Evolutionary conservation across 2,329 filamentous ascomycete species (phyloP), one percentile per base, ranked within the genome.

Genomic region (Colletotrichum cordylinicola): DNA sequence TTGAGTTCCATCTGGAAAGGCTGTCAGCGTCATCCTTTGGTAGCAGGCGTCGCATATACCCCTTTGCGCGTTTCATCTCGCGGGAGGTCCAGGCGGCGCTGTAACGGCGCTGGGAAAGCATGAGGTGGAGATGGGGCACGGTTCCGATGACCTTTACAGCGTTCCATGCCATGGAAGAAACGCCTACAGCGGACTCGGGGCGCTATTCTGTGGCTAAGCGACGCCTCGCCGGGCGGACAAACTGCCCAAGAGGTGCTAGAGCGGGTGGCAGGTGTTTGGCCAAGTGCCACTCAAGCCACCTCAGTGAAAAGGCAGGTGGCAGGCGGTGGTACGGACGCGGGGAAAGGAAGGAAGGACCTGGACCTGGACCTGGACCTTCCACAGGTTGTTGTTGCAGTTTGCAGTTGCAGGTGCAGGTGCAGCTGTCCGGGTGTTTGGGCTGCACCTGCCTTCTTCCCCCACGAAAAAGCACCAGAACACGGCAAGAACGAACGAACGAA

Each of bases 1-100:
- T 39, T 31, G 24, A 66, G 62, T 66, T 66, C 24, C 29, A 52
- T 66, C 39, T 33, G 9, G 31, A 27, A 43, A 43, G 21, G 16
- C 24, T 37, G n/a, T 60, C 21, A 33, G 64, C 70, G 74, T 74
- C 70, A 75, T 65, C 15, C 29, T 52, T 52, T 39, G 52, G 29
- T 58, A 35, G 16, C 70, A 60, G 24, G 37, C 43, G 64, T 73
- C 58, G 62, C 73, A 75, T 60, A 35, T 35, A 21, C 73, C 64
- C 70, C 48, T 75, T 55, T 75, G 70, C 70, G 64, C 18, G 74
- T 75, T 75, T 75, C 74, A 75, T 70, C 70, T 31, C 64, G 29
- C 64, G 70, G 70, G 74, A 66, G 74, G 64, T 27, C 74, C 64
- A 65, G 74, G 70, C 72, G 72, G 39, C 43, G 64, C 29, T 69